Conservation (phyloP, 1,284 basidiomycete genomes). For the Cutaneotrichosporon mucoides region DNA sequence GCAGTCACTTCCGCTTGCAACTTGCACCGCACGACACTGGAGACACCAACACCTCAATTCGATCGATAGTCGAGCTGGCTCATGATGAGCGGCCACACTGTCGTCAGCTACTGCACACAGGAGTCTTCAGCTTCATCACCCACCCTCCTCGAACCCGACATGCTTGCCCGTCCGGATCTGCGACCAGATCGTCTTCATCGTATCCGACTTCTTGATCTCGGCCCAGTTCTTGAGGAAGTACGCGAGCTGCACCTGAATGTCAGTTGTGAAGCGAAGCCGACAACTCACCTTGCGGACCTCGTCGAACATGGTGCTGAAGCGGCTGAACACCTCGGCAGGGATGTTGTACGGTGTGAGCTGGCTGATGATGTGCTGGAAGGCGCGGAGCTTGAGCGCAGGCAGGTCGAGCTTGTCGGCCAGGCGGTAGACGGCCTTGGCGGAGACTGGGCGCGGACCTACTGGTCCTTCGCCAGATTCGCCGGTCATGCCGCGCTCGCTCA, state of each 20-base stretch:
- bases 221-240: constrained; percentile 77
- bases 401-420: constrained; percentile 66
- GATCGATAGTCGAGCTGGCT: constrained; percentile 28
- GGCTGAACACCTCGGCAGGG: constrained; percentile 78
- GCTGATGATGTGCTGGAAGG: constrained; percentile 64
- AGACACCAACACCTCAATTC: neutral
- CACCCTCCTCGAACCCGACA: constrained; percentile 63
- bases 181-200: constrained; percentile 77
- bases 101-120: constrained; percentile 1
- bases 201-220: constrained; percentile 70
- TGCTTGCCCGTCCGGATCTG: constrained; percentile 74
- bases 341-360: constrained; percentile 74
- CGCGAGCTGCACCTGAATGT: constrained; percentile 61
- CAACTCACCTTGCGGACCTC: constrained; percentile 67
- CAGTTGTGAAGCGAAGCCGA: neutral
- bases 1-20: too few relatives aligned
- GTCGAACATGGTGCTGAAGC: constrained; percentile 74
- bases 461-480: neutral
- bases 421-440: constrained; percentile 80
- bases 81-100: constrained; percentile 37
- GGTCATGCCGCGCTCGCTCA: constrained; percentile 28
- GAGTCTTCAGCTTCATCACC: constrained; percentile 14
- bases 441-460: constrained; percentile 63
- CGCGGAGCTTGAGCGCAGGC: constrained; percentile 41
- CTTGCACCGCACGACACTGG: too few relatives aligned